phyloP scores from a whole-genome alignment of 2,329 filamentous ascomycete species.

The Raffaelea ambrosiae region DNA sequence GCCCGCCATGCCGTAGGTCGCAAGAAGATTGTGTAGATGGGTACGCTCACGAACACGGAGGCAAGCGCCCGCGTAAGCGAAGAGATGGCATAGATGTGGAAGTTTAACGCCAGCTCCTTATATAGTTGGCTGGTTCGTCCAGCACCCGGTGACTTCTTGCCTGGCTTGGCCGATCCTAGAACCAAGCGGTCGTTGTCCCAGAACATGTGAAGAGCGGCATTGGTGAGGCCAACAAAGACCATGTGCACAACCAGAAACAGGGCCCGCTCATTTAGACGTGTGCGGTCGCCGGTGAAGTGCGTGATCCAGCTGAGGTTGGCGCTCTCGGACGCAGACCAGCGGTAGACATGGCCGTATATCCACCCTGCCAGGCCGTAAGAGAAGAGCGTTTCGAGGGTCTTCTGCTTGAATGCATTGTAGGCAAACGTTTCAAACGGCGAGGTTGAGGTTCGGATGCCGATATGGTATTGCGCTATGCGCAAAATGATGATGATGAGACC shows the following conservation, averaged over 20 bases:
- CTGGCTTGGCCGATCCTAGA: constrained; percentile 29
- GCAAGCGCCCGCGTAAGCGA: constrained; percentile 31
- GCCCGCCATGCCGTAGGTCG: constrained; percentile 59
- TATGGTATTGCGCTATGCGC: constrained; percentile 75
- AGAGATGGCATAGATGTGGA: constrained; percentile 30
- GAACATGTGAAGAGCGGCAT: constrained; percentile 62
- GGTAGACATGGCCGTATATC: constrained; percentile 72
- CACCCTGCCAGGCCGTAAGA: constrained; percentile 74
- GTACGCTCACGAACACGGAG: constrained; percentile 34
- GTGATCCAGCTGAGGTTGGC: constrained; percentile 67
- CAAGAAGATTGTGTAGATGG: constrained; percentile 56
- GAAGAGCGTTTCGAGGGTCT: constrained; percentile 59
- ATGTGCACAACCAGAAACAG: constrained; percentile 71
- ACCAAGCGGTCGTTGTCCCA: constrained; percentile 63
- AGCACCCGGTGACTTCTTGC: background rate
- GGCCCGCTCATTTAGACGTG: constrained; percentile 75
- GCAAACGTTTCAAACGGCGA: constrained; percentile 59
- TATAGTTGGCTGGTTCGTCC: constrained; percentile 9
- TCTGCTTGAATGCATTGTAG: constrained; percentile 46
- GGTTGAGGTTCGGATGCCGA: constrained; percentile 61
- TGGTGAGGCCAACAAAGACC: constrained; percentile 57
- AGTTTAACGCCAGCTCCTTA: constrained; percentile 21
- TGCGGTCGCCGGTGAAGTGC: constrained; percentile 60
- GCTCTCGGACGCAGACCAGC: constrained; percentile 56
- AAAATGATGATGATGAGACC: constrained; percentile 73